These are phyloP conservation scores for Stemphylium beticola DNA, from an alignment of 2,329 filamentous ascomycete species.

Conservation along the genomic window DNA sequence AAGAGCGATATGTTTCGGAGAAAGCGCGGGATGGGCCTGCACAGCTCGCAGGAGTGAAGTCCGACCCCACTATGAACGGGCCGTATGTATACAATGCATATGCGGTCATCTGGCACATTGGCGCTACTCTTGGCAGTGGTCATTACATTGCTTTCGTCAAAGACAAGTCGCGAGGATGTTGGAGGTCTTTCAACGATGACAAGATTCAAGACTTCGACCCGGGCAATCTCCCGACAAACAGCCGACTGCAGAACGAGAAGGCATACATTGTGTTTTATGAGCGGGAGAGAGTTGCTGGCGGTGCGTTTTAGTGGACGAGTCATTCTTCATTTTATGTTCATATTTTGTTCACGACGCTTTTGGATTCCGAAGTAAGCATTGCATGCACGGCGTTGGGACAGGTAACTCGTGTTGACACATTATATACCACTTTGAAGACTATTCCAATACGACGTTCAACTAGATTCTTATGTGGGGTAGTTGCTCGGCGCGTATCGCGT, in stretches of 20 bases:
- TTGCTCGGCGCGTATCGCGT: background rate
- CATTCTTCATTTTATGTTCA: background rate
- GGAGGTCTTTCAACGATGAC: slow-evolving; percentile 67
- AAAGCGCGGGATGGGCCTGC: slow-evolving; percentile 33
- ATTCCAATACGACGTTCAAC: background rate
- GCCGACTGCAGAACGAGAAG: slow-evolving; percentile 65
- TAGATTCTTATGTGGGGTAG: background rate
- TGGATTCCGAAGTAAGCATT: slow-evolving; percentile 2
- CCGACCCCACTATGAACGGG: slow-evolving; percentile 52
- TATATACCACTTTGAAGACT: slow-evolving; percentile 13
- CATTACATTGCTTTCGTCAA: slow-evolving; percentile 76
- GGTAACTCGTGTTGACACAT: background rate
- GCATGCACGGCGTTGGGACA: slow-evolving; percentile 16
- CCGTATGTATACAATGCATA: slow-evolving; percentile 85
- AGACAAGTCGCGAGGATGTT: slow-evolving; percentile 59
- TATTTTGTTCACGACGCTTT: slow-evolving; percentile 4
- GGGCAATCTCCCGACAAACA: slow-evolving; percentile 54
- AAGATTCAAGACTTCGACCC: slow-evolving; percentile 63
- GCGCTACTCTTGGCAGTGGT: slow-evolving; percentile 70
- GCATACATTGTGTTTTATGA: slow-evolving; percentile 72
- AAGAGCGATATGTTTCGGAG: slow-evolving; percentile 46
- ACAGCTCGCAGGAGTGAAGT: slow-evolving; percentile 43
- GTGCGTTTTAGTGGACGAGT: slow-evolving; percentile 24
- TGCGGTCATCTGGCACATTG: slow-evolving; percentile 79
- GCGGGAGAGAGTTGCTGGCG: slow-evolving; percentile 44